phyloP scores from a whole-genome alignment of 2,329 filamentous ascomycete genomes.

The Colletotrichum melonis region DNA sequence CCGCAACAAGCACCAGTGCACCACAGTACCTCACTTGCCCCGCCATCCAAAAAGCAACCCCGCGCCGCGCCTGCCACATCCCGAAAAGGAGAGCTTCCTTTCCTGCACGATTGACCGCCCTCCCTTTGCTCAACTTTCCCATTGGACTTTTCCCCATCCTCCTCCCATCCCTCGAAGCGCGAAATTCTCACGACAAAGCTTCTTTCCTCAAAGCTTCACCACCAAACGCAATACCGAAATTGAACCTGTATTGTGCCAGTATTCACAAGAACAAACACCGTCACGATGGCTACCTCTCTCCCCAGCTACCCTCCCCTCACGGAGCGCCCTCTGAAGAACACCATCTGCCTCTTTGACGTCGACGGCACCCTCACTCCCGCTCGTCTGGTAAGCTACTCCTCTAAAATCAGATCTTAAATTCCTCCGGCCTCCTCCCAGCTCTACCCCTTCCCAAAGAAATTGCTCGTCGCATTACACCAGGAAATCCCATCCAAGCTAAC shows the following conservation, averaged over 20 bases:
- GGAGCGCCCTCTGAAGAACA: constrained; percentile 90
- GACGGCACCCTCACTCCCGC: constrained; percentile 91
- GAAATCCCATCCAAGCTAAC: background rate
- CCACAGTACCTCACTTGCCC: constrained; percentile 26
- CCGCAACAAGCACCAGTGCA: background rate
- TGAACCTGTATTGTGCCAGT: background rate
- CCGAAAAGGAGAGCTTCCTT: constrained; percentile 18
- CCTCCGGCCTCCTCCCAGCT: background rate
- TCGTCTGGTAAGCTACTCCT: constrained; percentile 70
- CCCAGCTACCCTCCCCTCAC: constrained; percentile 77
- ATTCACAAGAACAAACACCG: constrained; percentile 1
- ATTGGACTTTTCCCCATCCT: background rate
- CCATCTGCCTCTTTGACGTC: constrained; percentile 95
- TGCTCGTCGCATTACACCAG: background rate
- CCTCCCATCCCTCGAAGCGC: background rate
- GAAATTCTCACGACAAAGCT: background rate
- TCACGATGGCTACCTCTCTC: constrained; percentile 36
- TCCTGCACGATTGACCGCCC: constrained; percentile 4
- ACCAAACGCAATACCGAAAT: background rate
- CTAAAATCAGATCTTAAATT: background rate
- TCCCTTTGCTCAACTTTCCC: background rate
- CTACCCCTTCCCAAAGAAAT: background rate
- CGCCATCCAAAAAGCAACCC: constrained; percentile 33
- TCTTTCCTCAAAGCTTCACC: background rate
- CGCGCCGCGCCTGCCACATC: constrained; percentile 29